Base-by-base conservation (phyloP, 2,329 filamentous ascomycete genomes). In the Pseudocercospora pini-densiflorae region DNA sequence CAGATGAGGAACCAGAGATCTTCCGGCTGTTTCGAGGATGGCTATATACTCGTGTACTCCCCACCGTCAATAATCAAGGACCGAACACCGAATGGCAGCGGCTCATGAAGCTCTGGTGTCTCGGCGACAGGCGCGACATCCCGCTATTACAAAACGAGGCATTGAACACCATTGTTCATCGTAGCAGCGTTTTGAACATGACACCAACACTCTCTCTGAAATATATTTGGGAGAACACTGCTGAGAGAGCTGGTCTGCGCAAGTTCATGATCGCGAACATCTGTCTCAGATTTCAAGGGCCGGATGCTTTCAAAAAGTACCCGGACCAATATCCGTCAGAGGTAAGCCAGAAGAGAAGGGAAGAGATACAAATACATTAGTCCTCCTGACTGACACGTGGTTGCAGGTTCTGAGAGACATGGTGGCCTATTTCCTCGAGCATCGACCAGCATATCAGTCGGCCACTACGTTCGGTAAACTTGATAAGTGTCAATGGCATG, bases 21-120 rank as follows among this genome's bases (percentile, higher is more conserved):
- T 69, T 74, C 36, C 23, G 65, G 5, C 24, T 53, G 2, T 73
- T 71, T 59, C 57, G 58, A 6, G 23, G 49, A 33, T 73, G 70
- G 71, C 60, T 73, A 4, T 72, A 72, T 43, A 68, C 59, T 1
- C 62, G 43, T 24, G 23, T 14, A n/a, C 45, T 49, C 2, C 45
- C 45, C 3, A 16, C 3, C 1, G n/a, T 33, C 24, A 24, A 5
- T 1, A 24, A 9, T 29, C 21, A 9, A n/a, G 2, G 2, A 3
- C 24, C n/a, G 31, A 3, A 10, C 31, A 10, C 5, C 10, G 45
- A 2, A 16, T 16, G 53, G 14, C 14, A 7, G 9, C 63, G 12
- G 14, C 9, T 16, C 2, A 2, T 8, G 1, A 21, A 62, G 10
- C 55, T 70, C 5, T 68, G 68, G 65, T 31, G 55, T 27, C 70